A percentile compares a stretch with the other conserved stretches of the same genome.
Conservation (phyloP, 2,329 filamentous ascomycete genomes). For the Ustilaginoidea virens region DNA sequence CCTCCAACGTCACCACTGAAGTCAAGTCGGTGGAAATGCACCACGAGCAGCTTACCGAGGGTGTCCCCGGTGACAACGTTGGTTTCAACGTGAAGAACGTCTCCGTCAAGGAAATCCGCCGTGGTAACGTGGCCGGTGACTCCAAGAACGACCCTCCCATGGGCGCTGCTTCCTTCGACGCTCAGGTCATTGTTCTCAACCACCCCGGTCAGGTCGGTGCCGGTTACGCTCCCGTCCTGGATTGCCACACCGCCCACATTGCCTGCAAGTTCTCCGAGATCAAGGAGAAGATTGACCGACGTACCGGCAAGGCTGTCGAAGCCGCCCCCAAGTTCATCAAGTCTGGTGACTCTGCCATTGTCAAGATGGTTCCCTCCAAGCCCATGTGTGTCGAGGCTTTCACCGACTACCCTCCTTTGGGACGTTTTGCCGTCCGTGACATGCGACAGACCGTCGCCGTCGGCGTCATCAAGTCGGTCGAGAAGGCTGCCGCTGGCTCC, state of each 20-base stretch:
- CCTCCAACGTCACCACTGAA: constrained; percentile 98
- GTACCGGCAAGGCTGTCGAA: constrained; percentile 97
- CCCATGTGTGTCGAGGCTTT: constrained; percentile 99
- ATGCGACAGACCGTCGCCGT: constrained; percentile 86
- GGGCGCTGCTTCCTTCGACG: constrained; percentile 88
- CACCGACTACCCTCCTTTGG: constrained; percentile 98
- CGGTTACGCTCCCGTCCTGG: constrained; percentile 96
- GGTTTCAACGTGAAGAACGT: constrained; percentile 99
- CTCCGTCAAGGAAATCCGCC: constrained; percentile 99
- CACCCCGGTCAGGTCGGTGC: constrained; percentile 99
- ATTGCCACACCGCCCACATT: constrained; percentile 99
- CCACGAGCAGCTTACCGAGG: constrained; percentile 95
- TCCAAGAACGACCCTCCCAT: constrained; percentile 97
- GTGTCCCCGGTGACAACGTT: constrained; percentile 98
- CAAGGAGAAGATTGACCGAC: constrained; percentile 99
- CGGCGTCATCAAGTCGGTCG: constrained; percentile 86
- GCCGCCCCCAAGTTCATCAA: constrained; percentile 97
- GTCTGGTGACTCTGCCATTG: constrained; percentile 99
- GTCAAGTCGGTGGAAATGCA: constrained; percentile 99
- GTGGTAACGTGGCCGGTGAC: constrained; percentile 99
- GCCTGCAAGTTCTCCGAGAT: constrained; percentile 99
- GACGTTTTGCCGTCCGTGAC: constrained; percentile 99
- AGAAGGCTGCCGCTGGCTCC: constrained; percentile 40
- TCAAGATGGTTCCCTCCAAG: constrained; percentile 99
- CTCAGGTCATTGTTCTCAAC: constrained; percentile 99